phyloP scores from a whole-genome alignment of 805 yeast species.

The Pichia thaimueangensis region DNA sequence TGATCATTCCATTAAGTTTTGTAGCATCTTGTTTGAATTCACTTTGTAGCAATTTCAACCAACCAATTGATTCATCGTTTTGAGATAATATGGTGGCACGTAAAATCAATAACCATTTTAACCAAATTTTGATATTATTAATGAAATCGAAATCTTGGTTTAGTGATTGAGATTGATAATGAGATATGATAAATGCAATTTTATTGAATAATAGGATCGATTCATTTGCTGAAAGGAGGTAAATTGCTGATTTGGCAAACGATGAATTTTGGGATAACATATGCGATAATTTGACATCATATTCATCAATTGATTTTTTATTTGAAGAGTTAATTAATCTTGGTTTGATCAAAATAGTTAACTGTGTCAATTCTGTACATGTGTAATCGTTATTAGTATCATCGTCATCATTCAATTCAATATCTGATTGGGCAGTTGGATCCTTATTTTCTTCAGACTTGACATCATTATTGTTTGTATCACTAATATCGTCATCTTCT shows the following conservation, averaged over 20 bases:
- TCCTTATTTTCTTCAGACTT: constrained; percentile 13
- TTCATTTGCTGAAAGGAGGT: constrained; percentile 41
- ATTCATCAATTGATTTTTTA: constrained; percentile 20
- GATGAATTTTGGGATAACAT: constrained; percentile 27
- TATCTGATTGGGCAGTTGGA: no score
- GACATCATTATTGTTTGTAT: constrained; percentile 12
- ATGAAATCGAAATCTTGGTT: constrained; percentile 5
- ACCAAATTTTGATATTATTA: constrained; percentile 45
- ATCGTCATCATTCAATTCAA: no score
- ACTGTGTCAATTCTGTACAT: constrained; percentile 21
- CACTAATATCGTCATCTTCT: no score
- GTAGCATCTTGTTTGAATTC: constrained; percentile 51
- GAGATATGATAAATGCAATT: constrained; percentile 42
- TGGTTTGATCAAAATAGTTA: constrained; percentile 20
- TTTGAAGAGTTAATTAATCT: constrained; percentile 21
- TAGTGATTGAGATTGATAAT: constrained; percentile 17
- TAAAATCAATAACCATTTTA: constrained; percentile 69
- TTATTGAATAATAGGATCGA: constrained; percentile 40
- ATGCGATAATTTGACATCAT: constrained; percentile 23
- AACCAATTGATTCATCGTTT: constrained; percentile 44
- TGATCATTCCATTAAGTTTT: constrained; percentile 59
- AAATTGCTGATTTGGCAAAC: constrained; percentile 50
- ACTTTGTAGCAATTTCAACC: constrained; percentile 51
- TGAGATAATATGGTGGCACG: constrained; percentile 61
- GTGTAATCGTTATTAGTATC: constrained; percentile 14